Conservation (phyloP, 192 early-diverging fungal genomes). For the Coemansia sp. region DNA sequence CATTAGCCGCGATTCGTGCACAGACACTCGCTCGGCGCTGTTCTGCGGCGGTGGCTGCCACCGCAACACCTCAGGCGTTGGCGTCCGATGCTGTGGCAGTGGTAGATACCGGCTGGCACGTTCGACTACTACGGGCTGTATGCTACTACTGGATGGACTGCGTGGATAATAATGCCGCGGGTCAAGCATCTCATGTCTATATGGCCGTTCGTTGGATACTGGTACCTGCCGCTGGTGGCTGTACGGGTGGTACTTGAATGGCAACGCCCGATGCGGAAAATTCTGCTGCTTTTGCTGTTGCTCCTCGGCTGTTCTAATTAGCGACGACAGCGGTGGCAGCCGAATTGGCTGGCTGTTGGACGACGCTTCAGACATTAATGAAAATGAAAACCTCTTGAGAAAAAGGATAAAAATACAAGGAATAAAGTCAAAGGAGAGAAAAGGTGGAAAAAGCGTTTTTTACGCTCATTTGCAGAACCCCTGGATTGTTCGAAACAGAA, state of each 20-base stretch:
- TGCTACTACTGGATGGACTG: background rate
- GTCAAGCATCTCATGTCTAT: background rate
- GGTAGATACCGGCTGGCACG: constrained; percentile 4
- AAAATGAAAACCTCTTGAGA: background rate
- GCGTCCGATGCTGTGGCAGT: background rate
- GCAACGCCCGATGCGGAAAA: background rate
- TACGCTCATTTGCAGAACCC: background rate
- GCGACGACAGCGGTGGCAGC: constrained; percentile 41
- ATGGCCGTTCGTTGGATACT: background rate
- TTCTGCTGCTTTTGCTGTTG: constrained; percentile 4
- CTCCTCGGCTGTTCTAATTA: constrained; percentile 29
- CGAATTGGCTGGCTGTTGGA: constrained; percentile 14
- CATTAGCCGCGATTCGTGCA: constrained; percentile 40
- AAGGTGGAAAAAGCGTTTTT: background rate
- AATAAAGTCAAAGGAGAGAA: constrained; percentile 5
- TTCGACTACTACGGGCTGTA: constrained; percentile 6
- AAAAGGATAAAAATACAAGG: constrained; percentile 6
- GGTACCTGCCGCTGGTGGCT: background rate
- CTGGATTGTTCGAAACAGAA: constrained; percentile 7
- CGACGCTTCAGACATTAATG: background rate
- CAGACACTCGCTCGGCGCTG: constrained; percentile 34
- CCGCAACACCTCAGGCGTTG: background rate
- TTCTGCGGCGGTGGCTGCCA: constrained; percentile 29
- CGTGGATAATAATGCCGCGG: constrained; percentile 5
- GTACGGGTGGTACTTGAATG: background rate